Evolutionary conservation across 2,329 filamentous ascomycete species (phyloP).

Genomic region (Hypocrella siamensis): DNA sequence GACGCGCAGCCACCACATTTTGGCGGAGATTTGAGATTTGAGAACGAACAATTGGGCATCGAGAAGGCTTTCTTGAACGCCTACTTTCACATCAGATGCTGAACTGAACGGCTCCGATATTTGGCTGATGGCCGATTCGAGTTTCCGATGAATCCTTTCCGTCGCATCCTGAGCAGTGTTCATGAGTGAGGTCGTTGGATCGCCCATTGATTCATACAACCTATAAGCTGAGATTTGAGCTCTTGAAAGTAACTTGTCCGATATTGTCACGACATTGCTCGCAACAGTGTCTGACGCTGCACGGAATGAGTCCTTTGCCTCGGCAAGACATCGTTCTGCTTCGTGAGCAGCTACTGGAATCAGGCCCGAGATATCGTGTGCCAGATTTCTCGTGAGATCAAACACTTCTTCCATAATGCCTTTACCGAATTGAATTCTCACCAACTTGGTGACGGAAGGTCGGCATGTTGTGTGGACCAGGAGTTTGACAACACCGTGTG

Average conservation of each 20-base stretch:
- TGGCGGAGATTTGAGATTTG: slow-evolving; percentile 38
- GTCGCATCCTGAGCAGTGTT: slow-evolving; percentile 7
- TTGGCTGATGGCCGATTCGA: slow-evolving; percentile 20
- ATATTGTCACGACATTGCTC: slow-evolving; percentile 10
- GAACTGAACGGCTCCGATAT: slow-evolving; percentile 7
- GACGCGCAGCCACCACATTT: slow-evolving; percentile 39
- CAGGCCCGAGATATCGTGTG: slow-evolving; percentile 23
- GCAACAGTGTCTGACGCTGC: slow-evolving; percentile 14
- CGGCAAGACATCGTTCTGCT: slow-evolving; percentile 20
- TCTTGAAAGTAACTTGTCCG: slow-evolving; percentile 12
- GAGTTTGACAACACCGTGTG: slow-evolving; percentile 41
- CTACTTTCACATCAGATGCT: neutral
- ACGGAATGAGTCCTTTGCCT: slow-evolving; percentile 16
- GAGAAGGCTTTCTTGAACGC: slow-evolving; percentile 1
- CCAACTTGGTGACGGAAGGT: slow-evolving; percentile 45
- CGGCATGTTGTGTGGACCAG: slow-evolving; percentile 41
- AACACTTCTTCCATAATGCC: slow-evolving; percentile 26
- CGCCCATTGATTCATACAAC: slow-evolving; percentile 9
- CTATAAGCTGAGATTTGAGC: slow-evolving; percentile 8
- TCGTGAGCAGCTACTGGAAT: slow-evolving; percentile 23
- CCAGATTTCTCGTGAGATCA: slow-evolving; percentile 26
- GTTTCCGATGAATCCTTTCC: slow-evolving; percentile 6
- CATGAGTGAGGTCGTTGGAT: slow-evolving; percentile 7
- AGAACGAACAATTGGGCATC: slow-evolving; percentile 25
- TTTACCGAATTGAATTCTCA: slow-evolving; percentile 43